Conservation (phyloP, 2,329 filamentous ascomycete genomes). For the Beauveria asiatica region DNA sequence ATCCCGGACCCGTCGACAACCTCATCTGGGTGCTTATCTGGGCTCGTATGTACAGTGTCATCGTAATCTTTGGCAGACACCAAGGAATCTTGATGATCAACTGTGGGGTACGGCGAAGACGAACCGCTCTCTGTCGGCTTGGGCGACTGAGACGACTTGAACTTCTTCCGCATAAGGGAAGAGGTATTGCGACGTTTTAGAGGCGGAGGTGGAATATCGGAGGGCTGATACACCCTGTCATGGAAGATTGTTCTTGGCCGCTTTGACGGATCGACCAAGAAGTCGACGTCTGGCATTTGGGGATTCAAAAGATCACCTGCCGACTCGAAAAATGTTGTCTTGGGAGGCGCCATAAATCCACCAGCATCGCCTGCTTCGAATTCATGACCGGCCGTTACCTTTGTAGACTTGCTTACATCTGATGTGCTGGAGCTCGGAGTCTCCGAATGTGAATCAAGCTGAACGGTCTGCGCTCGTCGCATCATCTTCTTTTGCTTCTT, state of each 20-base stretch:
- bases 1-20: slow-evolving; percentile 56
- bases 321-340: slow-evolving; percentile 89
- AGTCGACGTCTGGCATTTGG: slow-evolving; percentile 72
- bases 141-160: slow-evolving; percentile 17
- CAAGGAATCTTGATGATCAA: slow-evolving; percentile 34
- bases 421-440: slow-evolving; percentile 14
- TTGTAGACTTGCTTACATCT: slow-evolving; percentile 18
- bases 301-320: slow-evolving; percentile 89
- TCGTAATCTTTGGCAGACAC: slow-evolving; percentile 43
- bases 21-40: slow-evolving; percentile 30
- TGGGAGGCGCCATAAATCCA: slow-evolving; percentile 63
- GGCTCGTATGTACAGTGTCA: slow-evolving; percentile 38
- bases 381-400: slow-evolving; percentile 44
- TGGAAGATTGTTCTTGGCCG: slow-evolving; percentile 91
- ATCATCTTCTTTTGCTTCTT: slow-evolving; percentile 63
- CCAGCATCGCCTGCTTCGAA: slow-evolving; percentile 33
- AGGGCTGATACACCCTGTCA: slow-evolving; percentile 87
- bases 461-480: slow-evolving; percentile 67
- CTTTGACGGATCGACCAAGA: slow-evolving; percentile 72
- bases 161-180: slow-evolving; percentile 24
- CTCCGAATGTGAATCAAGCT: slow-evolving; percentile 26
- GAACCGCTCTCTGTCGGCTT: slow-evolving; percentile 19
- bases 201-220: slow-evolving; percentile 81
- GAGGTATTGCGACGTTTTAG: slow-evolving; percentile 44
- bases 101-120: slow-evolving; percentile 26